Evolutionary conservation across 768 basidiomycete genomes (phyloP).

Genomic region (Trametes meyenii): DNA sequence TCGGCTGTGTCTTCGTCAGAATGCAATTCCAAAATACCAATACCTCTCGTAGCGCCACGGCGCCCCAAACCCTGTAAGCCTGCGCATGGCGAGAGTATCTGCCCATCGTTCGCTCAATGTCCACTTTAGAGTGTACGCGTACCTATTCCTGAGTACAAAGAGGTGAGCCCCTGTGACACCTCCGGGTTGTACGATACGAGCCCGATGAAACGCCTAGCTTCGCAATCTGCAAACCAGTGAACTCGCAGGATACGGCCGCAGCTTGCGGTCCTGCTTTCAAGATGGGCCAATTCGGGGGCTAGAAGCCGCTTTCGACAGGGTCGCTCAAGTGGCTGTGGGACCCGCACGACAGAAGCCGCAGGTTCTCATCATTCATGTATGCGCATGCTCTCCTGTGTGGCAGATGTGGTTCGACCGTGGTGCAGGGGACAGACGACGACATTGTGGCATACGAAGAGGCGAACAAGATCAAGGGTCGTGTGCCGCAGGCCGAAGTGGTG

Average conservation of each 20-base stretch:
- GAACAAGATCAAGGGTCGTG: conserved; percentile 45
- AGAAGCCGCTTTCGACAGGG: conserved; percentile 28
- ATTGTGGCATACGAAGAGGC: conserved; percentile 60
- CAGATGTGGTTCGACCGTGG: neutral
- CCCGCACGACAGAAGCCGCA: conserved; percentile 3
- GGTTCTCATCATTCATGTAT: conserved; percentile 26
- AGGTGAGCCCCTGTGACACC: neutral
- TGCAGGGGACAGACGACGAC: conserved; percentile 60
- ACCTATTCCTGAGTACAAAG: conserved; percentile 14
- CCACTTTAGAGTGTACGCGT: neutral
- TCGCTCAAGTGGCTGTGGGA: conserved; percentile 8
- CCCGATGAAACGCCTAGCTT: conserved; percentile 43
- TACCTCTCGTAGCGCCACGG: neutral
- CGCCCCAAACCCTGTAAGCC: conserved; percentile 1
- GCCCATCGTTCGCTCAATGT: too few relatives aligned
- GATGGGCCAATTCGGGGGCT: conserved; percentile 33
- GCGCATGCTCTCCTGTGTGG: neutral
- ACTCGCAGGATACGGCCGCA: conserved; percentile 69
- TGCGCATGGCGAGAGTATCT: neutral
- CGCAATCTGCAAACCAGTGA: conserved; percentile 73
- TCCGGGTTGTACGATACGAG: neutral
- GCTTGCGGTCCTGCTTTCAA: conserved; percentile 57
- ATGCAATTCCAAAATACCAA: neutral
- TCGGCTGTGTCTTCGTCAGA: neutral
- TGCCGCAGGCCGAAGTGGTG: conserved; percentile 50